Percentiles rank a stretch among this genome's conserved stretches.
These are phyloP conservation scores for Rhodotorula taiwanensis DNA, from an alignment of 768 basidiomycete species.

Conservation along the genomic window DNA sequence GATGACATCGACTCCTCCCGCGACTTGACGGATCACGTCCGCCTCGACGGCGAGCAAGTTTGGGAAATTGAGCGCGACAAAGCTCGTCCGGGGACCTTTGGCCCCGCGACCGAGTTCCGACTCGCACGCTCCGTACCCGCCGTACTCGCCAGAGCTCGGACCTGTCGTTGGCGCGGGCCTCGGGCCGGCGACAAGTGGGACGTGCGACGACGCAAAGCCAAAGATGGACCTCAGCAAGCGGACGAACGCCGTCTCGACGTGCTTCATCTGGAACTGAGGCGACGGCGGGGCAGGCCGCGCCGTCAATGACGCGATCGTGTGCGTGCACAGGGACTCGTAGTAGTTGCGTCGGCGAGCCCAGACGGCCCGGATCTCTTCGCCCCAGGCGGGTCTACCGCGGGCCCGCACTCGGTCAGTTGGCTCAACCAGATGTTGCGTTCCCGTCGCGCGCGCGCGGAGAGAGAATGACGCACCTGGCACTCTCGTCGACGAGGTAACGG, in stretches of 20 bases:
- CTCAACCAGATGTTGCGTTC: too few species aligned
- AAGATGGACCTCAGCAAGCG: conserved; percentile 36
- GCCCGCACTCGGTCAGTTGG: background rate
- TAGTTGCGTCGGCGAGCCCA: conserved; percentile 34
- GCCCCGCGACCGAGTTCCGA: conserved; percentile 27
- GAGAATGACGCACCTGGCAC: conserved; percentile 21
- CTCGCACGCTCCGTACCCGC: conserved; percentile 34
- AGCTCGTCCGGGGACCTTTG: conserved; percentile 29
- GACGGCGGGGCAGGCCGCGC: conserved; percentile 28
- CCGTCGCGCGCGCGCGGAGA: too few species aligned
- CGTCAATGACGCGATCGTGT: conserved; percentile 38
- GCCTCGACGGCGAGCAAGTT: conserved; percentile 21
- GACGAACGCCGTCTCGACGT: conserved; percentile 38
- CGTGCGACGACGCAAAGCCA: conserved; percentile 32
- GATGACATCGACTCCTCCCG: conserved; percentile 74
- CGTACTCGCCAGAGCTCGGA: conserved; percentile 28
- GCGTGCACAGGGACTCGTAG: conserved; percentile 35
- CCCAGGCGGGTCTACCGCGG: conserved; percentile 25
- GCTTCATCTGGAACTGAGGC: conserved; percentile 37
- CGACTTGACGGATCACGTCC: conserved; percentile 42
- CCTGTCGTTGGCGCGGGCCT: conserved; percentile 10
- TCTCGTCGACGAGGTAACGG: conserved; percentile 37
- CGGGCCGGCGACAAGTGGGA: conserved; percentile 26
- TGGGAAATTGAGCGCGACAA: conserved; percentile 33
- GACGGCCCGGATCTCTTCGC: conserved; percentile 35